phyloP scores from a whole-genome alignment of 2,329 filamentous ascomycete species.

The Cercospora citrullina region DNA sequence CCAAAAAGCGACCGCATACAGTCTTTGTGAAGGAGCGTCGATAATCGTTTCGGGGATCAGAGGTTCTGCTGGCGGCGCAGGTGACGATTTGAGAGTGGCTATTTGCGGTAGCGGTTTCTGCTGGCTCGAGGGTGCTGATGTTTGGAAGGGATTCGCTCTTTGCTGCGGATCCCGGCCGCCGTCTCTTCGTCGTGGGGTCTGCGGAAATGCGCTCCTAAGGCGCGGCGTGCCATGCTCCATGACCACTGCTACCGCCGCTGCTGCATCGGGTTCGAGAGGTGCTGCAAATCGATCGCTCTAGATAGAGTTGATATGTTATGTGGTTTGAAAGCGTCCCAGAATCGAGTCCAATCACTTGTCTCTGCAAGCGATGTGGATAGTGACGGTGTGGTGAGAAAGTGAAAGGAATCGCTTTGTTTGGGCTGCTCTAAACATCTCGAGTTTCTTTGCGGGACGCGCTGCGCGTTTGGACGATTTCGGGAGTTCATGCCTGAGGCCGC shows the following conservation, averaged over 20 bases:
- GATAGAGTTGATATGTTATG: background rate
- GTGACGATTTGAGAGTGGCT: conserved; percentile 23
- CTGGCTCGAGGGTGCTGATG: conserved; percentile 32
- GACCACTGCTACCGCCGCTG: conserved; percentile 2
- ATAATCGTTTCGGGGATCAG: conserved; percentile 78
- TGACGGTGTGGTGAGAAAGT: background rate
- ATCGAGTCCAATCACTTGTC: background rate
- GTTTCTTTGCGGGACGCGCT: conserved; percentile 6
- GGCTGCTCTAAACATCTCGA: conserved; percentile 3
- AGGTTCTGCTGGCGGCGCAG: conserved; percentile 50
- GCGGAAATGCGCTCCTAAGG: conserved; percentile 77
- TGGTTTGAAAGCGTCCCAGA: background rate
- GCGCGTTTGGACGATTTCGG: background rate
- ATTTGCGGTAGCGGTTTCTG: conserved; percentile 32
- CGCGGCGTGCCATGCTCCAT: conserved; percentile 63
- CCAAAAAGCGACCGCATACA: conserved; percentile 84
- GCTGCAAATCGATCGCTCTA: background rate
- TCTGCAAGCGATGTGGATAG: background rate
- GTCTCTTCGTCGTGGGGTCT: conserved; percentile 50
- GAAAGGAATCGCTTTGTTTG: background rate
- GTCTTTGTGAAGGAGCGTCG: conserved; percentile 86
- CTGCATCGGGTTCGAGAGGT: background rate
- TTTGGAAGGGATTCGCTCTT: conserved; percentile 18
- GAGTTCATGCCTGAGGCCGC: background rate
- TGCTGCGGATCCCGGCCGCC: conserved; percentile 10